A percentile compares a stretch with the other conserved stretches of the same genome.
These are phyloP conservation scores for Cyclotella kingstonii DNA, from an alignment of 108 stramenopile species.

Conservation along the genomic window DNA sequence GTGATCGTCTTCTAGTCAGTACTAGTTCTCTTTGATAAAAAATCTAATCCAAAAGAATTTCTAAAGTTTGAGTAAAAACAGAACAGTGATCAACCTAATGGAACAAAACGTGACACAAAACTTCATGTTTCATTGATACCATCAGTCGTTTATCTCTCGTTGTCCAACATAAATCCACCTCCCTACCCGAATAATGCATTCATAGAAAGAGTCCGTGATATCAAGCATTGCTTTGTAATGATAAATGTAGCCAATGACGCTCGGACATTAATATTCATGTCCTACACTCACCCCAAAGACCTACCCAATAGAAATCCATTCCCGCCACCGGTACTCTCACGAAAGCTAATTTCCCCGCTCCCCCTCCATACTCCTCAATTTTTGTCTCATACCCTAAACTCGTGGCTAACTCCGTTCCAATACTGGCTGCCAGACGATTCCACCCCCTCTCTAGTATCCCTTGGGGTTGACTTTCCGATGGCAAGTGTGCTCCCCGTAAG, in stretches of 20 bases:
- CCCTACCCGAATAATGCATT: too few species aligned
- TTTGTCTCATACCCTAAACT: constrained; percentile 61
- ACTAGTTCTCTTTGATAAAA: too few species aligned
- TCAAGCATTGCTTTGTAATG: not conserved
- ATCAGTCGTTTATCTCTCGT: too few species aligned
- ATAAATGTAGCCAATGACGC: not conserved
- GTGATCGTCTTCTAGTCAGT: too few species aligned
- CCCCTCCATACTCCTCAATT: constrained; percentile 39
- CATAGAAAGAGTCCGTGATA: not conserved
- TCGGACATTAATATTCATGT: not conserved
- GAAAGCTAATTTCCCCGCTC: constrained; percentile 42
- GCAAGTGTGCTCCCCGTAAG: constrained; percentile 71
- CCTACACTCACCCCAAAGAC: constrained; percentile 51
- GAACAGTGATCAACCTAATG: too few species aligned
- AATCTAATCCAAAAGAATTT: too few species aligned
- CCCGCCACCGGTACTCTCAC: constrained; percentile 54
- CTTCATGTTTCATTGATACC: too few species aligned
- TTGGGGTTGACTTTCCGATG: constrained; percentile 66
- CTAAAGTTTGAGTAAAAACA: too few species aligned
- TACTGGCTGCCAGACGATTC: constrained; percentile 56
- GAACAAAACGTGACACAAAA: too few species aligned
- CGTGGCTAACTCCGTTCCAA: constrained; percentile 68
- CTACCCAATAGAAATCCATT: constrained; percentile 67
- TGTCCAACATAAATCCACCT: too few species aligned
- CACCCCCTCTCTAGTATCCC: constrained; percentile 50